Evolutionary conservation across 208 protist species (phyloP), one percentile per base, ranked within the genome.

Genomic region (Crithidia sp.): DNA sequence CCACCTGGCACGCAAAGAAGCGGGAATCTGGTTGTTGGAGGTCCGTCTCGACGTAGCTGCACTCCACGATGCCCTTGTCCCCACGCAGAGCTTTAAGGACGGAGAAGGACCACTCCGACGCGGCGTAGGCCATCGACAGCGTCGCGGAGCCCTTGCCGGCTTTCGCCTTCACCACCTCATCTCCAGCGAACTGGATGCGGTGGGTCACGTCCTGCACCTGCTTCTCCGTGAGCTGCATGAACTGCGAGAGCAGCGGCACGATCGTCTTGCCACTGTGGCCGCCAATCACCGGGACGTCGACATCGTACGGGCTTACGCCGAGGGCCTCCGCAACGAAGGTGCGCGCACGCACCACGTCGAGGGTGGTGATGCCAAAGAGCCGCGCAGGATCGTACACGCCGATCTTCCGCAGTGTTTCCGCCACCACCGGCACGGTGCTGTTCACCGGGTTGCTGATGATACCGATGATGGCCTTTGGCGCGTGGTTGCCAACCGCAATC

Each of bases 381-480:
- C 83, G 80, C 5, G 73, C 77, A 13, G 90, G 88, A 74, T 97
- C 84, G 84, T 94, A 98, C 10, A 91, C 87, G 68, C 92, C 91
- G 53, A 76, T 54, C 86, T 91, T 92, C 58, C 95, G 94, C 60
- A 97, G 81, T 49, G 89, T 88, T 83, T 98, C 97, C 5, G 93
- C 93, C 10, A 87, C 94, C 59, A 99, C 95, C 36, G 97, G 96
- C 41, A 99, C 94, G 17, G 92, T 98, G 76, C 93, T 97, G 89
- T 98, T 98, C 62, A 99, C 92, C 45, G 97, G 97, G 86, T 99
- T 98, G 52, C 83, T 89, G 65, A 98, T 94, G 81, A 99, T 86
- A 62, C 84, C 86, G 60, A 99, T 88, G 65, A 92, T 74, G n/a
- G 93, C 90, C 71, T 98, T 95, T 41, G 97, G 97, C 73, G 93